Evolutionary conservation across 768 basidiomycete genomes (phyloP).

Genomic region (Pulveroboletus sp.): DNA sequence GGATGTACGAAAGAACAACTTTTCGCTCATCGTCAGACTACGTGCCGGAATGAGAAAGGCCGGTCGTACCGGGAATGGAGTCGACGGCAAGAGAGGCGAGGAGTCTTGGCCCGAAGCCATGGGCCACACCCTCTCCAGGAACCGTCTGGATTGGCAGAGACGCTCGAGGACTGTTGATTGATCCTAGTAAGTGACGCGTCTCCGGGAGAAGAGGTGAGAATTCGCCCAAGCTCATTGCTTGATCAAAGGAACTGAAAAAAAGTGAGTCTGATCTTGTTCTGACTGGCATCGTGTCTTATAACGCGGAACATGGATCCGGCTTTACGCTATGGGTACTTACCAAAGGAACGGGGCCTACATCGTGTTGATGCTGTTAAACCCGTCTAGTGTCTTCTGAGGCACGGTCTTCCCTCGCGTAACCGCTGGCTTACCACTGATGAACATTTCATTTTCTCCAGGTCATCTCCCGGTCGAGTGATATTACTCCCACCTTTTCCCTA

Average conservation of each 20-base stretch:
- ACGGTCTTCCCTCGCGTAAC: conserved; percentile 7
- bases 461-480: conserved; percentile 2
- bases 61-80: conserved; percentile 50
- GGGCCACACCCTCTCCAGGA: conserved; percentile 24
- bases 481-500: not conserved
- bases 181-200: conserved; percentile 3
- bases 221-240: conserved; percentile 22
- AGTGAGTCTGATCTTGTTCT: not conserved
- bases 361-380: conserved; percentile 22
- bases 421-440: conserved; percentile 2
- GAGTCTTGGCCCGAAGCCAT: conserved; percentile 29
- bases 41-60: not conserved
- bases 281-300: conserved; percentile 2
- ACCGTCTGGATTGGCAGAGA: conserved; percentile 13
- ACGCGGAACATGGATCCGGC: not conserved
- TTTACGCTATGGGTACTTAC: conserved; percentile 3
- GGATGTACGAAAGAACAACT: conserved; percentile 66
- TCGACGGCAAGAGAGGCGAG: conserved; percentile 48
- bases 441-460: conserved; percentile 4
- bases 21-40: not conserved
- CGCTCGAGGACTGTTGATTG: conserved; percentile 2
- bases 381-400: not conserved
- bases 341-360: conserved; percentile 24
- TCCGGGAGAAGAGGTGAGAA: conserved; percentile 30
- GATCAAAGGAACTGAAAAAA: conserved; percentile 11